These are phyloP conservation scores for Pyronema domesticum DNA, from an alignment of 495 filamentous ascomycete species.

Conservation along the genomic window DNA sequence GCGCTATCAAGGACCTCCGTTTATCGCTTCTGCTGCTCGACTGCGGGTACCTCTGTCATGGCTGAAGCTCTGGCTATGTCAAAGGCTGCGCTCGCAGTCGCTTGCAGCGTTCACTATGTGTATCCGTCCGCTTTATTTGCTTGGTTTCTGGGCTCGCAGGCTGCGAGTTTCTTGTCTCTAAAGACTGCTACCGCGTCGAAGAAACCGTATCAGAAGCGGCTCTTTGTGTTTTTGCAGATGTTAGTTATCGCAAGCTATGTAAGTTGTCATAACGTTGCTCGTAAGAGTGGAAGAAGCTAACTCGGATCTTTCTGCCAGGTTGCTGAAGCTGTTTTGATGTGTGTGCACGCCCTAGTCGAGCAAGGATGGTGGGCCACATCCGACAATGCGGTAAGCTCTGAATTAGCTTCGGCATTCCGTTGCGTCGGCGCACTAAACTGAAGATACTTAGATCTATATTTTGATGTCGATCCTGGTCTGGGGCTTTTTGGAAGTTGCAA, in stretches of 20 bases:
- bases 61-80: not conserved
- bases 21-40: not conserved
- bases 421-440: not conserved
- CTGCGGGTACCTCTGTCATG: not conserved
- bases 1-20: too few species aligned
- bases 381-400: constrained; percentile 29
- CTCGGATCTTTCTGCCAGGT: constrained; percentile 14
- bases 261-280: constrained; percentile 6
- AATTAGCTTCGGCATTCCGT: not conserved
- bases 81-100: not conserved
- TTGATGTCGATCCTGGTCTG: constrained; percentile 39
- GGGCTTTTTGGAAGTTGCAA: constrained; percentile 34
- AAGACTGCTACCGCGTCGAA: constrained; percentile 29
- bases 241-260: constrained; percentile 34
- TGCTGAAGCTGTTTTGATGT: constrained; percentile 29
- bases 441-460: constrained; percentile 27
- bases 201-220: constrained; percentile 29
- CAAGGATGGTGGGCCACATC: constrained; percentile 31
- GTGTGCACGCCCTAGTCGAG: constrained; percentile 27
- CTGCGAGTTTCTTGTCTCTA: constrained; percentile 37
- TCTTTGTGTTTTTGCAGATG: constrained; percentile 33
- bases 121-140: constrained; percentile 37
- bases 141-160: constrained; percentile 37
- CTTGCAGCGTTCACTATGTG: constrained; percentile 29
- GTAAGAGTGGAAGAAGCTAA: not conserved